Evolutionary conservation across 108 stramenopile genomes (phyloP).

Genomic region (Discostella stelligeroides): DNA sequence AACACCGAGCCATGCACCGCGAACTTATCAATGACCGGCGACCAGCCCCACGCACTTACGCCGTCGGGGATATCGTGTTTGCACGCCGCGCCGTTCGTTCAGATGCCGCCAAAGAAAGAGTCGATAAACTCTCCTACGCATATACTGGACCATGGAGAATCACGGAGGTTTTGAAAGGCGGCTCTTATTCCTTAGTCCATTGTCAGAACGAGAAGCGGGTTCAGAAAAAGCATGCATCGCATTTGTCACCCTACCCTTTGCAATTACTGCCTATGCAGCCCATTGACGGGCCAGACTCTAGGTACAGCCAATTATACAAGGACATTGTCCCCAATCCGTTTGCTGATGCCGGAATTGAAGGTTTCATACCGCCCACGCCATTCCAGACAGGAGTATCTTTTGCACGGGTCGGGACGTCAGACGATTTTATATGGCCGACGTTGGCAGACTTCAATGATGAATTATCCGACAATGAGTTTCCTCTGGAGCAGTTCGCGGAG

Average conservation of each 20-base stretch:
- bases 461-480: neutral
- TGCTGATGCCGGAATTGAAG: too few relatives aligned
- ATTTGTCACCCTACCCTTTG: neutral
- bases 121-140: neutral
- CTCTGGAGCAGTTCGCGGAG: neutral
- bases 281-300: neutral
- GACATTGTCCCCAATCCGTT: neutral
- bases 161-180: neutral
- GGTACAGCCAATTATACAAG: neutral
- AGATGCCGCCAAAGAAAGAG: neutral
- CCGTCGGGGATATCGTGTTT: neutral
- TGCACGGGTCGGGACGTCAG: neutral
- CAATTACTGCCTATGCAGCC: neutral
- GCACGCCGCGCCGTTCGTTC: neutral
- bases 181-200: neutral
- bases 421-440: neutral
- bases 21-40: slow-evolving; percentile 13
- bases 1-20: slow-evolving; percentile 12
- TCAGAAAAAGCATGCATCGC: neutral
- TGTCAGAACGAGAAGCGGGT: neutral
- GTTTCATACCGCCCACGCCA: neutral
- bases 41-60: neutral
- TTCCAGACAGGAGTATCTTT: neutral
- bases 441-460: neutral
- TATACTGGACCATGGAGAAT: neutral